Conservation (phyloP, 208 protist species). For the Leishmania turanica region DNA sequence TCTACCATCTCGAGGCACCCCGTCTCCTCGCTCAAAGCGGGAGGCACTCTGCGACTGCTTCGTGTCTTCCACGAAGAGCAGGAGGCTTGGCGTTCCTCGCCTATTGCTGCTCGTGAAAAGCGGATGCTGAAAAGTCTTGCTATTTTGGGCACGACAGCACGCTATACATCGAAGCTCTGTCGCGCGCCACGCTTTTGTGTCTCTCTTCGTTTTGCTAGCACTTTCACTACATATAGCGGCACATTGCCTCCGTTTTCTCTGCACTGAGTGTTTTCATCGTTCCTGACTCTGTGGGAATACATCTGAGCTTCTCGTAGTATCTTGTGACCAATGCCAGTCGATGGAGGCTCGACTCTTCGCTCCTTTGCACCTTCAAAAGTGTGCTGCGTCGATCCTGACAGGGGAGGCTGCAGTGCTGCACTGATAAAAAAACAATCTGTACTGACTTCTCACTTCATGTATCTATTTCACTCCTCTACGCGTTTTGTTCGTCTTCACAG, state of each 20-base stretch:
- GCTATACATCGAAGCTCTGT: not conserved
- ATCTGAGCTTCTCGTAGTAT: not conserved
- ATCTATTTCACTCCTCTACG: not conserved
- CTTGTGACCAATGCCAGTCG: not conserved
- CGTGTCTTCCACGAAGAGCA: not conserved
- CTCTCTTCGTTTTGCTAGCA: not conserved
- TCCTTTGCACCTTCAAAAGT: not conserved
- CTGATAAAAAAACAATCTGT: not conserved
- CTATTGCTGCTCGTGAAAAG: not conserved
- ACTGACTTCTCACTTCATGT: not conserved
- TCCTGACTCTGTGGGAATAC: not conserved
- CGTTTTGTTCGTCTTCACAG: conserved; percentile 1
- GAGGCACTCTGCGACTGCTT: not conserved
- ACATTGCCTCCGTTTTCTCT: not conserved
- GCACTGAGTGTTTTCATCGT: not conserved
- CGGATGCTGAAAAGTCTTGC: not conserved
- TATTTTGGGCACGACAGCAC: not conserved
- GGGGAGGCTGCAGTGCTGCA: not conserved
- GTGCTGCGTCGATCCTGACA: not conserved
- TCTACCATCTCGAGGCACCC: not conserved
- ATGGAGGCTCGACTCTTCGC: not conserved
- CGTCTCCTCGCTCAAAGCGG: not conserved
- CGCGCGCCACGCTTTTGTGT: not conserved
- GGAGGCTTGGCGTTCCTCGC: not conserved
- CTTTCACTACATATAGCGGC: not conserved